Evolutionary conservation across 179 eudicot species (phyloP), one percentile per base, ranked within the genome.

Genomic region (Silene noctiflora): DNA sequence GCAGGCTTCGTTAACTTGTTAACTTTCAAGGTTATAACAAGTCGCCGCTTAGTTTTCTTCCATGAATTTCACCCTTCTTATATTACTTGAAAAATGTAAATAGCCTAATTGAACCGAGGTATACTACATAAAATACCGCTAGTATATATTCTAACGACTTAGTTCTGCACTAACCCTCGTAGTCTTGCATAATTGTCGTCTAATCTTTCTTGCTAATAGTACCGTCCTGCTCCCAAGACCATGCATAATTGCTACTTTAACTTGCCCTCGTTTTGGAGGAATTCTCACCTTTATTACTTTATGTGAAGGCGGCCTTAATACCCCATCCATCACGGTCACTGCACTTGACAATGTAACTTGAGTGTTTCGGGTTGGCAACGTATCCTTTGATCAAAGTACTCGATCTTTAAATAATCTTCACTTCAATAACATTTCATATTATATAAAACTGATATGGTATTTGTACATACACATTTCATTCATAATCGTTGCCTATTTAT

Each of bases 191-290:
- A 58, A 27, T 55, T 17, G 6, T 3, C 14, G 65, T 29, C 65
- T 72, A 27, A 44, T 21, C 58, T 44, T 60, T 4, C 21, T 35
- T 9, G 59, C 67, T 35, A 64, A 17, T 17, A 10, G 2, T 0
- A 10, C 29, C 35, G 31, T 73, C n/a, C 21, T 21, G n/a, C 7
- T 22, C 11, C 27, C 31, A 13, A 71, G 29, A 7, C 42, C 42
- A 16, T 12, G 75, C 48, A 72, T 72, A 56, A 72, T 55, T 10
- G 25, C 29, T 4, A 56, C 66, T 58, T 58, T 72, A 21, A 58
- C 21, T 10, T 58, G 75, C 3, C 75, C 75, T 56, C 75, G 63
- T 25, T 56, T 72, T 55, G 75, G 75, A 27, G 75, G 75, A n/a
- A 72, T 2, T 72, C 75, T 72, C 65, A 17, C 24, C 21, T 55